Conservation (phyloP, 441 rosid species). For the Aleurites moluccanus region DNA sequence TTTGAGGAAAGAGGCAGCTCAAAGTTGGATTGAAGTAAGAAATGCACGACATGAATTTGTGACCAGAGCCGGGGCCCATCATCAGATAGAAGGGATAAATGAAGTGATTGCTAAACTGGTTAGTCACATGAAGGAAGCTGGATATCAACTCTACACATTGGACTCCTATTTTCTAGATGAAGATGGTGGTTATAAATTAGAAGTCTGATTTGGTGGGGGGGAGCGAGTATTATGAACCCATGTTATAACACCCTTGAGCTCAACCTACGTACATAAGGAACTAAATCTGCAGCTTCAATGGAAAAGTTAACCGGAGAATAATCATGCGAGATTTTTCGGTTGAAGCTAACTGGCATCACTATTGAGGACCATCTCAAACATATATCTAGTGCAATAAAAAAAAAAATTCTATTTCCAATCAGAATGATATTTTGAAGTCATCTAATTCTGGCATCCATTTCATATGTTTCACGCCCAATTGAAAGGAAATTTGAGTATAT, state of each 20-base stretch:
- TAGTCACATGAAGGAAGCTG: constrained; percentile 38
- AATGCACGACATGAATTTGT: constrained; percentile 38
- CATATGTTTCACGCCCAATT: too few species aligned
- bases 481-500: too few species aligned
- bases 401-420: too few species aligned
- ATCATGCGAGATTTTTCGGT: not conserved
- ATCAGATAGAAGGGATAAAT: constrained; percentile 25
- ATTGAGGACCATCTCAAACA: not conserved
- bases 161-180: not conserved
- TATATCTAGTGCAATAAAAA: too few species aligned
- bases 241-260: not conserved
- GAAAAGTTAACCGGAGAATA: not conserved
- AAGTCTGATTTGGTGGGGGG: not conserved
- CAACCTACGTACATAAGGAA: not conserved
- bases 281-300: not conserved
- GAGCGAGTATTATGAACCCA: not conserved
- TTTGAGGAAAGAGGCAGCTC: constrained; percentile 38
- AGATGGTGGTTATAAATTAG: not conserved
- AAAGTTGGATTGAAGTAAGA: constrained; percentile 48
- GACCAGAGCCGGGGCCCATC: constrained; percentile 34
- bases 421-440: too few species aligned
- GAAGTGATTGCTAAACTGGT: constrained; percentile 24
- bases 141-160: constrained; percentile 16
- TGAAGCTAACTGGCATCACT: not conserved
- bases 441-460: too few species aligned